These are phyloP conservation scores for Eucalyptus camaldulensis DNA, from an alignment of 345 rosid genomes.

Conservation along the genomic window DNA sequence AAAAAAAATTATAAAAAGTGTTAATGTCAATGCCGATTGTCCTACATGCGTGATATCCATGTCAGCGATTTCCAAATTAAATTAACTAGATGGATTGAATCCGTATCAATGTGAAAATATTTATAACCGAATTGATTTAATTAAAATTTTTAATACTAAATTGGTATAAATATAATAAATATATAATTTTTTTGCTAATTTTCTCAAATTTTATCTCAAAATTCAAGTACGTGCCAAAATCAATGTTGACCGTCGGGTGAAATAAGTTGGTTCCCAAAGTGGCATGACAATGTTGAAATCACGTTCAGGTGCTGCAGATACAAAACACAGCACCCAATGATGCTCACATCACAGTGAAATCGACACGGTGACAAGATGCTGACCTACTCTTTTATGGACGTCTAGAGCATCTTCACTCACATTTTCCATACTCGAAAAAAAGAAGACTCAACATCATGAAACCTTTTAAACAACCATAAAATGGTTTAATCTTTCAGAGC, in stretches of 20 bases:
- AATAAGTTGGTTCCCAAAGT: background rate
- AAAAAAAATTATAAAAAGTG: no score
- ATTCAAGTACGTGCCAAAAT: background rate
- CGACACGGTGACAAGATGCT: background rate
- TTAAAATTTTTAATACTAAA: fast-evolving
- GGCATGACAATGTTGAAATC: background rate
- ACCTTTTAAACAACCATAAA: background rate
- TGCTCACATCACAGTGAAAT: background rate
- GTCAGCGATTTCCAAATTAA: fast-evolving
- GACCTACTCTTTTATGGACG: background rate
- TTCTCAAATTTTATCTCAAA: no score
- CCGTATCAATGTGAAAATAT: background rate
- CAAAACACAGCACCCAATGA: background rate
- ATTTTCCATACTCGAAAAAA: background rate
- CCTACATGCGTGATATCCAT: no score
- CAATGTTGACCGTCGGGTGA: background rate
- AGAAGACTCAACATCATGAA: background rate
- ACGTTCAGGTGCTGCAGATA: background rate
- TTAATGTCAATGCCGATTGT: fast-evolving
- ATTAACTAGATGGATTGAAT: background rate
- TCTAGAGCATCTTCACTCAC: background rate
- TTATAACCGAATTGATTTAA: no score
- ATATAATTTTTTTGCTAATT: no score
- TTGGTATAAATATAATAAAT: no score
- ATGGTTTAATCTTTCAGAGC: background rate